Evolutionary conservation across 2,329 filamentous ascomycete genomes (phyloP).

Genomic region (Hypoxylon sp.): DNA sequence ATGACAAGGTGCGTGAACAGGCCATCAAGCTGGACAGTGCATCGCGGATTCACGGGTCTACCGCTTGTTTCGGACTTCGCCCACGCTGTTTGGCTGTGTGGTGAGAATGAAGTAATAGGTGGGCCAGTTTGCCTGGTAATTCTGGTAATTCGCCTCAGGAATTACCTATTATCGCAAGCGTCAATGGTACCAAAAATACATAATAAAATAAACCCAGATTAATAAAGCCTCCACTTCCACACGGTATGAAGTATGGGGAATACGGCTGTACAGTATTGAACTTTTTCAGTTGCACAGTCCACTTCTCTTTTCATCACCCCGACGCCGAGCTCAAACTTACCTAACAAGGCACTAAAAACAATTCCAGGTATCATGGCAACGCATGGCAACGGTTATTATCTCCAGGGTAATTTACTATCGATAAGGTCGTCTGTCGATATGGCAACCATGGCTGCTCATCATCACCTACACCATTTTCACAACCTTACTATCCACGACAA

Average conservation of each 20-base stretch:
- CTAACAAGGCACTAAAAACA: constrained; percentile 37
- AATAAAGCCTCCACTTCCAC: constrained; percentile 16
- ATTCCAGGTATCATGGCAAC: constrained; percentile 35
- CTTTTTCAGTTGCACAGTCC: background rate
- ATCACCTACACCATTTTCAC: constrained; percentile 10
- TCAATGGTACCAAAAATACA: constrained; percentile 21
- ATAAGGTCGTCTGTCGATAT: constrained; percentile 30
- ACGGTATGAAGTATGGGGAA: constrained; percentile 29
- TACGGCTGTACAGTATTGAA: constrained; percentile 12
- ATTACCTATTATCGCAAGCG: constrained; percentile 38
- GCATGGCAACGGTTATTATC: constrained; percentile 37
- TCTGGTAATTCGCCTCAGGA: constrained; percentile 37
- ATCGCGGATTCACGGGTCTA: constrained; percentile 41
- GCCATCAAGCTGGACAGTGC: constrained; percentile 19
- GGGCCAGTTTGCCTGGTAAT: constrained; percentile 29
- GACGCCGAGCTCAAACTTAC: constrained; percentile 29
- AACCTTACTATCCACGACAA: constrained; percentile 11
- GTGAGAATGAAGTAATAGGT: constrained; percentile 49
- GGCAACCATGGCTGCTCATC: constrained; percentile 26
- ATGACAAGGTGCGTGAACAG: constrained; percentile 39
- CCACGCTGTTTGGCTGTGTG: constrained; percentile 38
- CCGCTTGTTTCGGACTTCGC: constrained; percentile 44
- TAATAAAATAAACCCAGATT: constrained; percentile 18
- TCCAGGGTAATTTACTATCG: constrained; percentile 24
- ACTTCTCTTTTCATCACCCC: constrained; percentile 17